Evolutionary conservation across 192 early-diverging fungal species (phyloP), one percentile per base, ranked within the genome.

Genomic region (Chytriomyces sp.): DNA sequence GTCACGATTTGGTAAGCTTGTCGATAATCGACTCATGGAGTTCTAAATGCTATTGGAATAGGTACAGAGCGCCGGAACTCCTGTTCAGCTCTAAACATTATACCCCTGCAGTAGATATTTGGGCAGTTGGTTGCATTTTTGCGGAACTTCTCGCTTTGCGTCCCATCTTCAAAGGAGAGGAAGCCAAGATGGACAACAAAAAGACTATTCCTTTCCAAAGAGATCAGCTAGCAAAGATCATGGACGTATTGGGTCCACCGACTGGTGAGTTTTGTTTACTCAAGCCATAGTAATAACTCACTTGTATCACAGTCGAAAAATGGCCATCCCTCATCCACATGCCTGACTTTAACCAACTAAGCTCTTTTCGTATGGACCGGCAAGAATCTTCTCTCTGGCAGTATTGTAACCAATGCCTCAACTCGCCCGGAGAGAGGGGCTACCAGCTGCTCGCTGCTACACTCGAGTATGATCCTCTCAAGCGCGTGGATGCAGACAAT

Each of bases 61-160:
- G 75, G 75, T 80, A 80, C 64, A 59, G 82, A n/a, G 38, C 82
- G 3, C 81, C 82, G 7, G 82, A 84, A 68, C 72, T 84, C 12
- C 71, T 84, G 7, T 44, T 84, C 5, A 79, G 82, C 2, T 62
- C 82, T n/a, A 57, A 75, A 31, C 82, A 84, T 56, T 84, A 84
- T 62, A 84, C 82, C 4, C 65, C 77, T 26, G 81, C 78, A 17
- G 71, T 80, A 2, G 95, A 96, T 66, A 96, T 96, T 79, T 96
- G 94, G 94, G 93, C 94, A 1, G 92, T 96, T 39, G 96, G 96
- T 25, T 98, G 96, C 75, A 98, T 98, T 57, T 96, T 96, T 82
- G 94, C 96, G 36, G 96, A 98, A 80, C 89, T 98, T 78, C 83
- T 98, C 54, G 90, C 91, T 65, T 90, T 94, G 36, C 90, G 90